A percentile compares a stretch with the other conserved stretches of the same genome.
Conservation (phyloP, 441 rosid genomes). For the Hura crepitans region DNA sequence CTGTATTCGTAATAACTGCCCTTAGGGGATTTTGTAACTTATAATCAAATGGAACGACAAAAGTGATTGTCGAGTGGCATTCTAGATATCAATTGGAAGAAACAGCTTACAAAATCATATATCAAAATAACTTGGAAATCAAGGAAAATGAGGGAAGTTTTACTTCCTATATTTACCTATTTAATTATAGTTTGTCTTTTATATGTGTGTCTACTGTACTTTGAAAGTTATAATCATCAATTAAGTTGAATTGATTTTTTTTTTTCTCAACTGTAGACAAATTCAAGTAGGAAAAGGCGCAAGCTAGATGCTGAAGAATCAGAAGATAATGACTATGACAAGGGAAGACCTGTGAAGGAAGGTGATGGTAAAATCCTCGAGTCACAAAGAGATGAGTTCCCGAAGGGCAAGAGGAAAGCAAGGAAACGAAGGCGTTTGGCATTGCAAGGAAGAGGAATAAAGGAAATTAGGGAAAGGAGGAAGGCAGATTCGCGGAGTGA, state of each 20-base stretch:
- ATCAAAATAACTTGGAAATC: background rate
- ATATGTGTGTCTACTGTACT: background rate
- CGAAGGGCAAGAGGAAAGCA: conserved; percentile 79
- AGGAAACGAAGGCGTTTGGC: conserved; percentile 69
- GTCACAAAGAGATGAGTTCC: conserved; percentile 69
- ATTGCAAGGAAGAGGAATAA: conserved; percentile 65
- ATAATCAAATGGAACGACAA: too few relatives aligned
- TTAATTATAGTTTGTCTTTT: background rate
- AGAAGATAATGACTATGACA: conserved; percentile 54
- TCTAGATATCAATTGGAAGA: background rate
- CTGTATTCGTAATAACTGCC: too few relatives aligned
- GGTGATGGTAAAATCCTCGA: conserved; percentile 47
- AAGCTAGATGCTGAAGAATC: conserved; percentile 73
- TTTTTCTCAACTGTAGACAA: conserved; percentile 53
- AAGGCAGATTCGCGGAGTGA: conserved; percentile 41
- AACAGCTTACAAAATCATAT: background rate
- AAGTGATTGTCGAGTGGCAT: background rate
- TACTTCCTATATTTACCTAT: background rate
- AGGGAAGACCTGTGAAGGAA: conserved; percentile 41
- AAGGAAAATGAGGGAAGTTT: background rate
- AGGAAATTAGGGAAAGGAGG: conserved; percentile 49
- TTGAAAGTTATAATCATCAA: background rate
- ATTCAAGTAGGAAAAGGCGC: conserved; percentile 75
- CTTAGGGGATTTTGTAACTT: too few relatives aligned
- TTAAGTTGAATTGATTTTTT: conserved; percentile 10